phyloP scores from a whole-genome alignment of 129 eudicot species.

The Mikania micrantha region DNA sequence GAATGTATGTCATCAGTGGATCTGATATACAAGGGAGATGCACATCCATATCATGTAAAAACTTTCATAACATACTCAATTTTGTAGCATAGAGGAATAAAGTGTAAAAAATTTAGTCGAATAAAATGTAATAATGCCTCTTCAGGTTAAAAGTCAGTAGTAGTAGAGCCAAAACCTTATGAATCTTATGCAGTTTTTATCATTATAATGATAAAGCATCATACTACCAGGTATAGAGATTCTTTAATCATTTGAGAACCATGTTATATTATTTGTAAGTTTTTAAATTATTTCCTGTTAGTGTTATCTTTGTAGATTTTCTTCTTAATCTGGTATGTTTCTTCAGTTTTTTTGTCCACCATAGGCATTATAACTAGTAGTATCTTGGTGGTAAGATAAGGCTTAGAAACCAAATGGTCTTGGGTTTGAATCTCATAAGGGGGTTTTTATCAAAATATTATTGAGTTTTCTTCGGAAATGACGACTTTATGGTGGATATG shows the following conservation, averaged over 20 bases:
- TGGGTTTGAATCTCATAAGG: no score
- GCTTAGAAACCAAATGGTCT: no score
- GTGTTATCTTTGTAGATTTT: neutral
- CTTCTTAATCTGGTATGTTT: neutral
- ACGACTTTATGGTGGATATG: no score
- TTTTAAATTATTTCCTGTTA: neutral
- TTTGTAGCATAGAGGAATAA: neutral
- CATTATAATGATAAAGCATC: neutral
- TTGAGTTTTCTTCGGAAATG: no score
- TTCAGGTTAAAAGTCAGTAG: no score
- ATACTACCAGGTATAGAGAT: neutral
- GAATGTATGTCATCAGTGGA: no score
- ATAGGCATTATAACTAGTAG: no score
- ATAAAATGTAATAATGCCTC: no score
- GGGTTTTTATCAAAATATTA: no score
- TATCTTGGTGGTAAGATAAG: no score
- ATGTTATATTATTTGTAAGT: neutral
- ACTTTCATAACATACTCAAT: neutral
- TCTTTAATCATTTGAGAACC: neutral
- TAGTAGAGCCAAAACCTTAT: neutral
- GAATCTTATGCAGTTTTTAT: no score
- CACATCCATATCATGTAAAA: neutral
- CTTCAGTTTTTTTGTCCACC: neutral
- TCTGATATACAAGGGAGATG: neutral
- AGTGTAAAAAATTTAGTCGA: no score